Evolutionary conservation across 2,329 filamentous ascomycete species (phyloP).

Genomic region (Cercospora brassicicola): DNA sequence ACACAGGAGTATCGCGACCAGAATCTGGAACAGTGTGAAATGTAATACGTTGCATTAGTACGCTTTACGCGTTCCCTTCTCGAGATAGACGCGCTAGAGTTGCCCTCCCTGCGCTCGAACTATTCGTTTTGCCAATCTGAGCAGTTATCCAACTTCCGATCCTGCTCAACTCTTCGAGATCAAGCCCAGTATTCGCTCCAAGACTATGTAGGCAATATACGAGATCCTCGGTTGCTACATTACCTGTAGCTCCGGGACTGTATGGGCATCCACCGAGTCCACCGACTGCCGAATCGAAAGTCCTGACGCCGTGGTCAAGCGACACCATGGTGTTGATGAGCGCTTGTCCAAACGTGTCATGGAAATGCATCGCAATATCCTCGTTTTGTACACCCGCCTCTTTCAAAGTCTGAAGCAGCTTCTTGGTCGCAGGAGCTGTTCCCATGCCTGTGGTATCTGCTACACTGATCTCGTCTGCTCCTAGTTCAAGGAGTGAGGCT

Average conservation of each 20-base stretch:
- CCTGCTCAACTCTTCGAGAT: slow-evolving; percentile 64
- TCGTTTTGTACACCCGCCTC: slow-evolving; percentile 67
- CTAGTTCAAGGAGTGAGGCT: slow-evolving; percentile 72
- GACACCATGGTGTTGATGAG: slow-evolving; percentile 78
- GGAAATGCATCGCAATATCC: slow-evolving; percentile 77
- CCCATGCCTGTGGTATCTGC: slow-evolving; percentile 92
- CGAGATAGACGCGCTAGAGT: slow-evolving; percentile 33
- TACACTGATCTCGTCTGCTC: slow-evolving; percentile 85
- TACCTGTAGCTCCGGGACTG: slow-evolving; percentile 80
- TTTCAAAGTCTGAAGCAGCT: slow-evolving; percentile 63
- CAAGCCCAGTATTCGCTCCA: slow-evolving; percentile 72
- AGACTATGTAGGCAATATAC: slow-evolving; percentile 73
- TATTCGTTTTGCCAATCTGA: slow-evolving; percentile 63
- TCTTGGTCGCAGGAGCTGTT: slow-evolving; percentile 68
- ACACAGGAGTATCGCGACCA: not conserved
- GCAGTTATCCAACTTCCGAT: slow-evolving; percentile 71
- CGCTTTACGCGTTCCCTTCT: slow-evolving; percentile 16
- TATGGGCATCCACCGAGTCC: slow-evolving; percentile 84
- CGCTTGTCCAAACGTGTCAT: slow-evolving; percentile 84
- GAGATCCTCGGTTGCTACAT: slow-evolving; percentile 81
- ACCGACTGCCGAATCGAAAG: slow-evolving; percentile 76
- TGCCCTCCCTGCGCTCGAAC: slow-evolving; percentile 68
- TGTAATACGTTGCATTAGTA: not conserved
- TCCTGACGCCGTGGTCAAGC: slow-evolving; percentile 73
- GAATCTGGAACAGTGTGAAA: not conserved